Percentiles rank a stretch among this genome's conserved stretches.
phyloP scores from a whole-genome alignment of 2,329 filamentous ascomycete genomes.

The Aspergillus sp. region DNA sequence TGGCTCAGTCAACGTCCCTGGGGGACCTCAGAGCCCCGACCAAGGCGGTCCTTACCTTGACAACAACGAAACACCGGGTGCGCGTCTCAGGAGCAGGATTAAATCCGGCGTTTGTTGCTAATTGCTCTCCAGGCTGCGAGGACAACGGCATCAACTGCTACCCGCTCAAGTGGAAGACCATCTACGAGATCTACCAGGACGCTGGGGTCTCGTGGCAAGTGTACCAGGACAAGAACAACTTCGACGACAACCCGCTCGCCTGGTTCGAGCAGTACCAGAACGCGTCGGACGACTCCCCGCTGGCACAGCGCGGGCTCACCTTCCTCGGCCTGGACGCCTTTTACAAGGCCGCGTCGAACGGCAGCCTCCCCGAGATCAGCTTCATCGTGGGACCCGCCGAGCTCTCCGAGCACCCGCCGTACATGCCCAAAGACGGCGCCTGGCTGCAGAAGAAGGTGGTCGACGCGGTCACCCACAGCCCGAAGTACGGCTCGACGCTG shows the following conservation, averaged over 20 bases:
- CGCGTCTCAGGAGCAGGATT: neutral
- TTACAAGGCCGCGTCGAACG: conserved; percentile 49
- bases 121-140: conserved; percentile 39
- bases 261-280: conserved; percentile 55
- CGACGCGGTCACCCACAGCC: conserved; percentile 50
- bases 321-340: conserved; percentile 50
- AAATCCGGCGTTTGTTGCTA: neutral
- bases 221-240: conserved; percentile 51
- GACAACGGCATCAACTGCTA: conserved; percentile 49
- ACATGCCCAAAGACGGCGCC: conserved; percentile 52
- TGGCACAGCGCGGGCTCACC: conserved; percentile 48
- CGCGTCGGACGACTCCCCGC: conserved; percentile 38
- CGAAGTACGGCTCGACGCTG: conserved; percentile 48
- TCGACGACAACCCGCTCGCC: conserved; percentile 54
- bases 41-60: conserved; percentile 50
- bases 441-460: conserved; percentile 56
- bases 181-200: conserved; percentile 49
- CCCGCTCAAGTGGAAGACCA: conserved; percentile 54
- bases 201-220: conserved; percentile 52
- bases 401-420: conserved; percentile 55
- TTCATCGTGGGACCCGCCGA: conserved; percentile 52
- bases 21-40: conserved; percentile 41
- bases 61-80: conserved; percentile 51
- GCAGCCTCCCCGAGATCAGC: conserved; percentile 51
- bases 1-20: conserved; percentile 52